Conservation (phyloP, 148 eudicot genomes). For the Euryodendron excelsum region DNA sequence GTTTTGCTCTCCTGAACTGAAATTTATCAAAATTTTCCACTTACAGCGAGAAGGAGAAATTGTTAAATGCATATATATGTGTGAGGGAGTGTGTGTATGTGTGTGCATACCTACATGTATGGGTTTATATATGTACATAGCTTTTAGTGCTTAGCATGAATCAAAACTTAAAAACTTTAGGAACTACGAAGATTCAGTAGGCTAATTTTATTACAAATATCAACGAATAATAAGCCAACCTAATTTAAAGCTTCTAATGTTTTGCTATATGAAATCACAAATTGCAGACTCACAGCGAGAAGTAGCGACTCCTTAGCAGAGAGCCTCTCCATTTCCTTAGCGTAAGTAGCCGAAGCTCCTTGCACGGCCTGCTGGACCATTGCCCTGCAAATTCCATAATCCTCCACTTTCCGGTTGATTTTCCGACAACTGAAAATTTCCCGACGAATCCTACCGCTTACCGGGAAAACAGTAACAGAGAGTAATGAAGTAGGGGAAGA, state of each 20-base stretch:
- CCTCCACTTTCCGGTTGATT: constrained; percentile 20
- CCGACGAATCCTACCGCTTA: constrained; percentile 11
- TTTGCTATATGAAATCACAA: background rate
- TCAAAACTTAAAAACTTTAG: background rate
- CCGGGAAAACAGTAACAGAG: constrained; percentile 7
- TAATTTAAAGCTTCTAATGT: background rate
- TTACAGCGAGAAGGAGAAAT: background rate
- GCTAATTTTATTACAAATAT: background rate
- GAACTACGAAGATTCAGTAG: background rate
- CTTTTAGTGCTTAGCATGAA: background rate
- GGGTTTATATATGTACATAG: background rate
- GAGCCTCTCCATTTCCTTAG: constrained; percentile 85
- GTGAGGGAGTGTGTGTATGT: too few relatives aligned
- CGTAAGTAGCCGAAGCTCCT: constrained; percentile 76
- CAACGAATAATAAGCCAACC: background rate
- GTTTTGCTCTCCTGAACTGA: background rate
- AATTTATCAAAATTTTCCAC: background rate
- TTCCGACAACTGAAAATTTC: constrained; percentile 1
- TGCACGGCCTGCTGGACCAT: constrained; percentile 58
- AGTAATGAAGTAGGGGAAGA: background rate
- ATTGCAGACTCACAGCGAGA: constrained; percentile 56
- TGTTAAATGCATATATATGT: background rate
- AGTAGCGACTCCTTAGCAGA: constrained; percentile 88
- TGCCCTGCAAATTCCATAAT: constrained; percentile 29
- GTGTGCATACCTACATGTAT: too few relatives aligned